Evolutionary conservation across 2,329 filamentous ascomycete genomes (phyloP).

Genomic region (Ophiostoma angusticollis): DNA sequence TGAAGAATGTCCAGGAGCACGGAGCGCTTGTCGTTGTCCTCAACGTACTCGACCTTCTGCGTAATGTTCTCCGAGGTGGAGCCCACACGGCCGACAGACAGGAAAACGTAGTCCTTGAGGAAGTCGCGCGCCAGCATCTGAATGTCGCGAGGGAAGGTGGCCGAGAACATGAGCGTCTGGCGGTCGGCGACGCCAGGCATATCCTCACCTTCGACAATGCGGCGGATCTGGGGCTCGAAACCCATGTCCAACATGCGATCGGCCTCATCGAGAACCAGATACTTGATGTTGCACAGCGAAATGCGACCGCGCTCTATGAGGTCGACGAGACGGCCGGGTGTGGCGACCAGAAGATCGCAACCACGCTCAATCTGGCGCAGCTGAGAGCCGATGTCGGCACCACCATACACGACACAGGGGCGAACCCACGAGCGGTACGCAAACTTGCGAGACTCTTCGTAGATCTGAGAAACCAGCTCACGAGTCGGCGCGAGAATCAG

Average conservation of each 20-base stretch:
- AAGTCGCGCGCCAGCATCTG: conserved; percentile 99
- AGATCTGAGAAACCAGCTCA: conserved; percentile 98
- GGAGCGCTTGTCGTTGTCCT: conserved; percentile 92
- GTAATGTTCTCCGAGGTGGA: conserved; percentile 99
- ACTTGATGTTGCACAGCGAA: conserved; percentile 97
- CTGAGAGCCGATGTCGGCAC: conserved; percentile 96
- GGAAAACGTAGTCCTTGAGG: conserved; percentile 97
- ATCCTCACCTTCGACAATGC: conserved; percentile 95
- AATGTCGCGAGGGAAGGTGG: conserved; percentile 97
- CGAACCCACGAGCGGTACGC: conserved; percentile 98
- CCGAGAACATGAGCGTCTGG: conserved; percentile 99
- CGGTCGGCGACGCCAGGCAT: conserved; percentile 77
- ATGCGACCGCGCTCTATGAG: conserved; percentile 97
- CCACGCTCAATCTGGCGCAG: conserved; percentile 95
- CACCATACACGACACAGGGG: conserved; percentile 96
- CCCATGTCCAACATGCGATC: conserved; percentile 99
- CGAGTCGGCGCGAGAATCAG: conserved; percentile 92
- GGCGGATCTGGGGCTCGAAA: conserved; percentile 99
- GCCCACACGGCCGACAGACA: conserved; percentile 95
- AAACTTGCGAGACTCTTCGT: conserved; percentile 94
- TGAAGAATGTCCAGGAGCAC: conserved; percentile 95
- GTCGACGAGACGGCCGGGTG: conserved; percentile 92
- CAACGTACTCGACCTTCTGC: conserved; percentile 93
- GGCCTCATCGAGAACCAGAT: conserved; percentile 95
- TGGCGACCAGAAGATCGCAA: conserved; percentile 93